phyloP scores from a whole-genome alignment of 495 filamentous ascomycete genomes.

The Parathielavia appendiculata region DNA sequence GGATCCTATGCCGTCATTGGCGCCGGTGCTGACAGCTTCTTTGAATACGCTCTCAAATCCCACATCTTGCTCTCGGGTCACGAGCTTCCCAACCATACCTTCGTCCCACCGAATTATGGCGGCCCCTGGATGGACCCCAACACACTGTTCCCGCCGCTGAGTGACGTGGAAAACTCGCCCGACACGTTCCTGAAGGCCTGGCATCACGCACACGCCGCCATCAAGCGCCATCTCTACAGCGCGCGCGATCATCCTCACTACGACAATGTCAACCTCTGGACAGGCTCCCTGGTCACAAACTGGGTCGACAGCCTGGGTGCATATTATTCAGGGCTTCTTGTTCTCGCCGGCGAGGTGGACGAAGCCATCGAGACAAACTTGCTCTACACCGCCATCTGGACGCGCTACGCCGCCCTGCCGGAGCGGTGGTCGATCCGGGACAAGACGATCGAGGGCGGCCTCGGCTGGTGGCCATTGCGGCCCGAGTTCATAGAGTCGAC shows the following conservation, averaged over 20 bases:
- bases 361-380: constrained; percentile 87
- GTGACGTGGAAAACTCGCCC: constrained; percentile 61
- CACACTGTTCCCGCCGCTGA: constrained; percentile 53
- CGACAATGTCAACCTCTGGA: constrained; percentile 80
- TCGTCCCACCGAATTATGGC: constrained; percentile 21
- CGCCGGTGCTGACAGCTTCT: constrained; percentile 95
- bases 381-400: constrained; percentile 89
- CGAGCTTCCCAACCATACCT: constrained; percentile 48
- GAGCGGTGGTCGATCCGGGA: constrained; percentile 87
- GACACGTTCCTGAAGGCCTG: constrained; percentile 78
- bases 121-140: constrained; percentile 50
- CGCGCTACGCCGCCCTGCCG: constrained; percentile 82
- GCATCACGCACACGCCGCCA: constrained; percentile 76
- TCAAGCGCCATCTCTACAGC: constrained; percentile 82
- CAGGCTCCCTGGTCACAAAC: constrained; percentile 69
- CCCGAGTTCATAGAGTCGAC: constrained; percentile 96
- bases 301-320: constrained; percentile 96
- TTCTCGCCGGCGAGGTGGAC: constrained; percentile 78
- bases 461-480: constrained; percentile 90
- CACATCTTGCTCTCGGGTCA: constrained; percentile 79
- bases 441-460: constrained; percentile 77
- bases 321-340: constrained; percentile 89
- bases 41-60: constrained; percentile 94
- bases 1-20: constrained; percentile 84
- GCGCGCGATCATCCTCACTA: constrained; percentile 75